A percentile compares a stretch with the other conserved stretches of the same genome.
Conservation (phyloP, 176 grass and related monocot genomes). For the Saccharum officinarum region DNA sequence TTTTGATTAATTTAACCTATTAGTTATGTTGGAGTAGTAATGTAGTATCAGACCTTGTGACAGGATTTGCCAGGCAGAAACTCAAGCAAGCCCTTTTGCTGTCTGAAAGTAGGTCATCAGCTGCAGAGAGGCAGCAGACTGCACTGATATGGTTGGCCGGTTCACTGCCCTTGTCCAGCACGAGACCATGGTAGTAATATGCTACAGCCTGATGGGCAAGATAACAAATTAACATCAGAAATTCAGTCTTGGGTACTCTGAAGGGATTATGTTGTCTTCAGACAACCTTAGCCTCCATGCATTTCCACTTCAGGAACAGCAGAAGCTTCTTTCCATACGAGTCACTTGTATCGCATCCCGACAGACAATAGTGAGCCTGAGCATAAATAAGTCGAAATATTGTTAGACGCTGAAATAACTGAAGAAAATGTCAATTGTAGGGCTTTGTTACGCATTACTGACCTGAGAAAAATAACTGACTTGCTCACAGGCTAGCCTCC, state of each 20-base stretch:
- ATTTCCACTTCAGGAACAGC: conserved; percentile 92
- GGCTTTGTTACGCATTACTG: background rate
- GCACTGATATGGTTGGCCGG: conserved; percentile 65
- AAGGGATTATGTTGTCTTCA: conserved; percentile 4
- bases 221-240: conserved; percentile 22
- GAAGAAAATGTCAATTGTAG: background rate
- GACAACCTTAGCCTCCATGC: conserved; percentile 90
- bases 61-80: conserved; percentile 83
- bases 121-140: conserved; percentile 83
- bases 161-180: conserved; percentile 76
- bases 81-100: conserved; percentile 90
- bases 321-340: conserved; percentile 87
- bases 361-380: conserved; percentile 86
- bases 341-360: conserved; percentile 77
- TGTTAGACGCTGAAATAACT: background rate
- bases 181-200: conserved; percentile 89
- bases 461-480: conserved; percentile 93
- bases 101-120: conserved; percentile 69
- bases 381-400: background rate
- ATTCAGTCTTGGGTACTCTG: background rate
- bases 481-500: conserved; percentile 87
- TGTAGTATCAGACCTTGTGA: conserved; percentile 60
- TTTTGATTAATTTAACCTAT: background rate
- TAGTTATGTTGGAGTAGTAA: background rate
- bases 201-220: conserved; percentile 60